phyloP scores from a whole-genome alignment of 139 green algal species.

The Chlorella sp. region DNA sequence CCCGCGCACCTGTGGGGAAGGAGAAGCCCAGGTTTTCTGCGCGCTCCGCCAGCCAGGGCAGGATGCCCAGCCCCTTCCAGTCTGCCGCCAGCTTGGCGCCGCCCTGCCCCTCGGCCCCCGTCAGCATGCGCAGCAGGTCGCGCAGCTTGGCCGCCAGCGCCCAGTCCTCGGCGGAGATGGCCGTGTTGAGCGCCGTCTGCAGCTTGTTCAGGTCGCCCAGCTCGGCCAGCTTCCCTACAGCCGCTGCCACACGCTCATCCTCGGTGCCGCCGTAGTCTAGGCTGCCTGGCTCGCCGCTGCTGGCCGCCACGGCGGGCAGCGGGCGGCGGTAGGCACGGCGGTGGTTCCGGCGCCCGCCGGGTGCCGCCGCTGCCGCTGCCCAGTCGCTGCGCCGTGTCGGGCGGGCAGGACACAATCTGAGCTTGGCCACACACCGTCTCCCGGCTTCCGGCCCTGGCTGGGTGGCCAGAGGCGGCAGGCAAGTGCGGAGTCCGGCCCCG shows the following conservation, averaged over 20 bases:
- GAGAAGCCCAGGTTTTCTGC: conserved; percentile 72
- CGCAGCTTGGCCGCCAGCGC: conserved; percentile 55
- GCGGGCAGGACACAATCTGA: too few relatives aligned
- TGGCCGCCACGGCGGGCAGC: not conserved
- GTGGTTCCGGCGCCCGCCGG: not conserved
- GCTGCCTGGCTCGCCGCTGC: not conserved
- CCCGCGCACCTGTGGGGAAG: conserved; percentile 76
- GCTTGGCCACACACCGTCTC: too few relatives aligned
- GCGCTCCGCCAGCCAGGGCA: conserved; percentile 81
- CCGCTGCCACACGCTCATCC: not conserved
- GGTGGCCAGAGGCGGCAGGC: too few relatives aligned
- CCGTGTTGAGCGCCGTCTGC: conserved; percentile 75
- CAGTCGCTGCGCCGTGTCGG: not conserved
- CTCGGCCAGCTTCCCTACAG: conserved; percentile 2
- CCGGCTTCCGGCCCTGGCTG: too few relatives aligned
- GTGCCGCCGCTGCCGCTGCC: not conserved
- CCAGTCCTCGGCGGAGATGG: conserved; percentile 81
- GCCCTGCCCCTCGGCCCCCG: not conserved
- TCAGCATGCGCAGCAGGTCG: conserved; percentile 46
- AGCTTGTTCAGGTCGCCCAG: conserved; percentile 79
- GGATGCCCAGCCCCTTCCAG: conserved; percentile 72
- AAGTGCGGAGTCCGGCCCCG: too few relatives aligned
- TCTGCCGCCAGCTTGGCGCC: conserved; percentile 34
- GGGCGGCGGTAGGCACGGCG: not conserved
- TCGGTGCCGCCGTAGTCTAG: too few relatives aligned